Percentiles rank a stretch among this genome's conserved stretches.
phyloP scores from a whole-genome alignment of 495 filamentous ascomycete species.

The Penicillium chermesinum region DNA sequence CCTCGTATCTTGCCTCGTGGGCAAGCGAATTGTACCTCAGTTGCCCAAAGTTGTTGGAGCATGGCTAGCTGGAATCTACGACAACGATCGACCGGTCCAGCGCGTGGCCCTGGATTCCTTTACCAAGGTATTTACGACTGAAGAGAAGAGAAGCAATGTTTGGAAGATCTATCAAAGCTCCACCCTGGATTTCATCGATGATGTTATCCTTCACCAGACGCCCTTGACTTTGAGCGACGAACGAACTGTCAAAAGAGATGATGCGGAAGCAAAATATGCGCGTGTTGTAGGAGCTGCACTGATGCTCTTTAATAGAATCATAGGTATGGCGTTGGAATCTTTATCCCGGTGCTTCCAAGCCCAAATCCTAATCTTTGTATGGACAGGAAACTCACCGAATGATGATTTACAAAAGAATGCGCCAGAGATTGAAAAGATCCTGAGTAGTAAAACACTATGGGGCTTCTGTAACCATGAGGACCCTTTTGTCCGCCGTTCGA shows the following conservation, averaged over 20 bases:
- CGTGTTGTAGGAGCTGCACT: slow-evolving; percentile 64
- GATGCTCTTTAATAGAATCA: slow-evolving; percentile 40
- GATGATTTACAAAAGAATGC: slow-evolving; percentile 50
- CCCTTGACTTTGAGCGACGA: slow-evolving; percentile 80
- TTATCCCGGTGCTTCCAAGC: not conserved
- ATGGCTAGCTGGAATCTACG: slow-evolving; percentile 85
- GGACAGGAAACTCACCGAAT: slow-evolving; percentile 36
- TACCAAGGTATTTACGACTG: slow-evolving; percentile 63
- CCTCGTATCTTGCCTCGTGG: slow-evolving; percentile 61
- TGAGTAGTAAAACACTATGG: slow-evolving; percentile 70
- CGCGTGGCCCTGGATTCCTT: slow-evolving; percentile 72
- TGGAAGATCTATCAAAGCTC: slow-evolving; percentile 70
- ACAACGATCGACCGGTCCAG: slow-evolving; percentile 69
- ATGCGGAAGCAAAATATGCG: slow-evolving; percentile 76
- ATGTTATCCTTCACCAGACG: slow-evolving; percentile 72
- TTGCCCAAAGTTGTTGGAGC: slow-evolving; percentile 71
- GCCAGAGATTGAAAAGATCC: slow-evolving; percentile 46
- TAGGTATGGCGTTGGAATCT: slow-evolving; percentile 33
- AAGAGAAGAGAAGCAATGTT: slow-evolving; percentile 69
- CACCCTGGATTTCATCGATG: slow-evolving; percentile 74
- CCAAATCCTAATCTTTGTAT: not conserved
- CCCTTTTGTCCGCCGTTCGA: slow-evolving; percentile 61
- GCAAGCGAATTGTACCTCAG: slow-evolving; percentile 74
- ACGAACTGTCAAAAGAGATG: slow-evolving; percentile 74
- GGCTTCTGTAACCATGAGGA: slow-evolving; percentile 63